Base-by-base conservation (phyloP, 805 yeast species). In the Saccharomycopsis oosterbeekiorum region DNA sequence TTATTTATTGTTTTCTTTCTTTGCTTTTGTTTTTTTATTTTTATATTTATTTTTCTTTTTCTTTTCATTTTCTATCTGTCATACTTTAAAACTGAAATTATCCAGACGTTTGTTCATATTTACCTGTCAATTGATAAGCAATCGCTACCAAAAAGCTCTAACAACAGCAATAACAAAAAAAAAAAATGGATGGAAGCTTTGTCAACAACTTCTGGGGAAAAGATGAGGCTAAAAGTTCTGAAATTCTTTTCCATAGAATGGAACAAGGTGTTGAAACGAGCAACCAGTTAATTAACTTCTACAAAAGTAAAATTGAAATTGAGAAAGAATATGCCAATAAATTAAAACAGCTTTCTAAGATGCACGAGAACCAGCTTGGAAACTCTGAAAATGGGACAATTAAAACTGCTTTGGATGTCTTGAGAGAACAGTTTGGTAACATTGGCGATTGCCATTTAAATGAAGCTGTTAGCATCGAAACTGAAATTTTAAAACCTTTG, bases 301-400 rank as follows among this genome's bases (percentile, higher is more conserved):
- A 82, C 71, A 79, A 75, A 62, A 88, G 84, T 61, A 74, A 85
- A 43, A 73, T 80, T 15, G 55, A 34, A n/a, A 79, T 90, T 47
- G 97, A 89, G 67, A 86, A 84, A 63, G 96, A 90, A 29, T 88
- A 88, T 68, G 74, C 84, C 43, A 79, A 81, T 60, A 78, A 77
- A 62, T 70, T 90, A 65, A 74, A 74, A 54, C 75, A 78, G 15
- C 73, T 89, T 24, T 74, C 88, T 21, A 79, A 77, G 66, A 67
- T 74, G 0, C 29, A 47, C 34, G 34, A 24, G 21, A 47, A 47
- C 17, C 71, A 83, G 21, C 57, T 62, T 3, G 92, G 91, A 0
- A 69, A 80, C 2, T 76, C 75, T 61, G 89, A 84, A 65, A 76
- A 80, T 0, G 93, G 92, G 0, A 73, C 83, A 0, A 71, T 86